Evolutionary conservation across 768 basidiomycete species (phyloP), one percentile per base, ranked within the genome.

Genomic region (Amanita subjunquillea): DNA sequence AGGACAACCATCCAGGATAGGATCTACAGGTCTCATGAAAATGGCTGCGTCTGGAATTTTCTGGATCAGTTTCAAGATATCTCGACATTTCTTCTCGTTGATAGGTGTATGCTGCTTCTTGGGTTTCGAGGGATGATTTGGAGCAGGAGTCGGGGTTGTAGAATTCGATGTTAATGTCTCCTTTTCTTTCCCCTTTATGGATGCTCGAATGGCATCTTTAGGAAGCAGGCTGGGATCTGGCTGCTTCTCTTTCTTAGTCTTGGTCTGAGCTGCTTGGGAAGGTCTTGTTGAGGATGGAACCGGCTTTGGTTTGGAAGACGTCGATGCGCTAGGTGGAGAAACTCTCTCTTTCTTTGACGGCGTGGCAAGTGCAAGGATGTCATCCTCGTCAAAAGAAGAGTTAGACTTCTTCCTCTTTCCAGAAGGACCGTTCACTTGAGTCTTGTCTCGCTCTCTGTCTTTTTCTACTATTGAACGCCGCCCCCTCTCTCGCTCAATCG

Each of bases 1-100:
- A 44, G 95, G 92, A 65, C 88, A 95, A 17, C 89, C 92, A 66
- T 91, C 90, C 47, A 69, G 62, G 12, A 80, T 66, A 3, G 94
- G 87, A 65, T 97, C 86, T 17, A 97, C 95, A 3, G 95, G 90
- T 22, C 78, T 73, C 46, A 74, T 61, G 69, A 97, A 97, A 54
- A 91, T 84, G 27, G 65, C 68, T 38, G 81, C 77, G 62, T 92
- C 87, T 2, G 81, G 78, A 15, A 86, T 60, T 59, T 75, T 85
- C 48, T 68, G 65, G 6, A 93, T 60, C 22, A 57, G 67, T 62
- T 76, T 82, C 52, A 94, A 57, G 32, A 91, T 64, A 3, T 87
- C 84, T 62, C 76, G 83, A 63, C 85, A 88, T 66, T 91, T 95
- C 75, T 83, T 91, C 59, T 85, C 80, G 65, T 91, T 87, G 57